Evolutionary conservation across 352 stramenopile species (phyloP).

Genomic region (Globisporangium uncinulatum): DNA sequence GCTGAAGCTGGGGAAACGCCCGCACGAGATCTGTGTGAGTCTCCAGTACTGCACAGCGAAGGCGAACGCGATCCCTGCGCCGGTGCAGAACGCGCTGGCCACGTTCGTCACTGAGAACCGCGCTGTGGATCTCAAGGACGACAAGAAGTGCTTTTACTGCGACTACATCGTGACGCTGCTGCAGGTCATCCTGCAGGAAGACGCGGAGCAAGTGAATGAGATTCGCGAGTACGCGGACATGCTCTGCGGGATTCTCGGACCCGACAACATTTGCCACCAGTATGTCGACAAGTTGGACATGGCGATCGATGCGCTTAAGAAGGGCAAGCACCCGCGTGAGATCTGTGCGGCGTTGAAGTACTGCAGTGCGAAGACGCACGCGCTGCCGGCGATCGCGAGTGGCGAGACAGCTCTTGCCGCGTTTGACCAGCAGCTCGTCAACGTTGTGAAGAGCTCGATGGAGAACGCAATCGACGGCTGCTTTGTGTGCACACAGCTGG

Average conservation of each 20-base stretch:
- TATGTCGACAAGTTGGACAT: constrained; percentile 67
- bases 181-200: constrained; percentile 54
- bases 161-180: constrained; percentile 54
- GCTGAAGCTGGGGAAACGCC: constrained; percentile 57
- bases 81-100: constrained; percentile 24
- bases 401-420: constrained; percentile 10
- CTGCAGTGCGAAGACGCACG: constrained; percentile 20
- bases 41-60: constrained; percentile 52
- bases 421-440: constrained; percentile 23
- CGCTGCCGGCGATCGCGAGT: neutral
- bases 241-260: constrained; percentile 64
- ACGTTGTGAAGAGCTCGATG: constrained; percentile 33
- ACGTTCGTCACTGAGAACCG: constrained; percentile 14
- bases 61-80: constrained; percentile 1
- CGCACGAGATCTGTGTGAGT: constrained; percentile 48
- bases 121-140: constrained; percentile 15
- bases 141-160: constrained; percentile 53
- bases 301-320: constrained; percentile 55
- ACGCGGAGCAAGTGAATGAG: constrained; percentile 42
- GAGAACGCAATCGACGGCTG: constrained; percentile 32
- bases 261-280: constrained; percentile 53
- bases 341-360: constrained; percentile 62
- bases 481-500: constrained; percentile 71
- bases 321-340: constrained; percentile 54
- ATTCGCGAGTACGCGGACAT: constrained; percentile 66